These are phyloP conservation scores for Lactarius sp. DNA, from an alignment of 768 basidiomycete species.

Conservation along the genomic window DNA sequence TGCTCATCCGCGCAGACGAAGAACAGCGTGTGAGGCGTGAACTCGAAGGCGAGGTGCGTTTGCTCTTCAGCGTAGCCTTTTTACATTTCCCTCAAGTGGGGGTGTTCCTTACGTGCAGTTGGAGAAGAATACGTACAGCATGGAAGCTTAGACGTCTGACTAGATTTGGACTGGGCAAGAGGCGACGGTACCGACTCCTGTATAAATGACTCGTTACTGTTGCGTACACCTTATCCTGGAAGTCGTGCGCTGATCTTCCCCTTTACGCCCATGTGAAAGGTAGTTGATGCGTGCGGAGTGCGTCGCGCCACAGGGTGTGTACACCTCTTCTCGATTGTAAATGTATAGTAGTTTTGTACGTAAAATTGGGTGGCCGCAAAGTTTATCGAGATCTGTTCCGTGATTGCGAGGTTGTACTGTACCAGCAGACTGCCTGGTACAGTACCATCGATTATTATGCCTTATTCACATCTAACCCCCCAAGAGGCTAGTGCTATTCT, in stretches of 20 bases:
- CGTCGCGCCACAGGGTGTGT: too few species aligned
- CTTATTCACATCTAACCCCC: constrained; percentile 10
- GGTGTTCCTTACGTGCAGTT: constrained; percentile 39
- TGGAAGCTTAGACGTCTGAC: constrained; percentile 38
- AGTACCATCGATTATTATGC: background rate
- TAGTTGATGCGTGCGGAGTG: too few species aligned
- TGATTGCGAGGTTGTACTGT: background rate
- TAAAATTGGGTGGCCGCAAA: background rate
- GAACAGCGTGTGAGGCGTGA: constrained; percentile 68
- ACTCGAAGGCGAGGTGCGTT: constrained; percentile 68
- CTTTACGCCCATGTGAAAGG: too few species aligned
- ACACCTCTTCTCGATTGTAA: background rate
- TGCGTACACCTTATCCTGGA: background rate
- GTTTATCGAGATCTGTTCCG: background rate
- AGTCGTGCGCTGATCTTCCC: background rate
- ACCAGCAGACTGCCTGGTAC: background rate
- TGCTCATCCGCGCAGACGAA: constrained; percentile 79
- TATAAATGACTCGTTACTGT: too few species aligned
- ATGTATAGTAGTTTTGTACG: background rate
- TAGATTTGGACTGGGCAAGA: background rate
- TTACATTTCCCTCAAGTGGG: background rate
- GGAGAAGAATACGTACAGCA: constrained; percentile 82
- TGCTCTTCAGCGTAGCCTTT: background rate
- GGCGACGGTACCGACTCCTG: background rate
- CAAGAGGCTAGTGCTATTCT: constrained; percentile 11